phyloP scores from a whole-genome alignment of 164 flowering plant genomes.

The Kingdonia uniflora region DNA sequence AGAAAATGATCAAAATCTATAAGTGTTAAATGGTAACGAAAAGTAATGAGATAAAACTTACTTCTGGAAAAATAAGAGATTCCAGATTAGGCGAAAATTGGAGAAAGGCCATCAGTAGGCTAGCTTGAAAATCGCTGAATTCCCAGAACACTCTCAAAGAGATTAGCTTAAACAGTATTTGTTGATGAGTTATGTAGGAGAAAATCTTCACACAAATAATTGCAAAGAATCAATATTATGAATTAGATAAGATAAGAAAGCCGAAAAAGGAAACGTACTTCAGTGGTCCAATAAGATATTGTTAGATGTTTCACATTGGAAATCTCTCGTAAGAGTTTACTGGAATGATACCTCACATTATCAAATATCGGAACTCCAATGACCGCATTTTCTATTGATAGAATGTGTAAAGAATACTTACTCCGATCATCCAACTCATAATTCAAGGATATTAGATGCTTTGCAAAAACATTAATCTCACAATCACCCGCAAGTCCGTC shows the following conservation, averaged over 20 bases:
- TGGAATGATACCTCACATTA: too few relatives aligned
- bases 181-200: not conserved
- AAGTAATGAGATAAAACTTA: not conserved
- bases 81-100: not conserved
- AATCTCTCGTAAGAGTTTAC: too few relatives aligned
- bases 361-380: not conserved
- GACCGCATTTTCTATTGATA: not conserved
- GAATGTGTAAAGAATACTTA: not conserved
- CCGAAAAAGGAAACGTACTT: not conserved
- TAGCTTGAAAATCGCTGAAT: not conserved
- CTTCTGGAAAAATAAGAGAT: not conserved
- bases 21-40: not conserved
- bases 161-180: not conserved
- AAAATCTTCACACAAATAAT: not conserved
- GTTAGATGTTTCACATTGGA: not conserved
- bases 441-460: not conserved
- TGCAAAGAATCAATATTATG: not conserved
- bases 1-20: not conserved
- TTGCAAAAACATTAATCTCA: not conserved
- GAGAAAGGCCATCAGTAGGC: not conserved
- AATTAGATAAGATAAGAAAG: not conserved
- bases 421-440: too few relatives aligned
- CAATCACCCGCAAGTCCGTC: not conserved
- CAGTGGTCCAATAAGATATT: not conserved
- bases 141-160: not conserved